Percentiles rank a stretch among this genome's conserved stretches.
Evolutionary conservation across 352 stramenopile genomes (phyloP).

Genomic region (Pythium rishiriense): DNA sequence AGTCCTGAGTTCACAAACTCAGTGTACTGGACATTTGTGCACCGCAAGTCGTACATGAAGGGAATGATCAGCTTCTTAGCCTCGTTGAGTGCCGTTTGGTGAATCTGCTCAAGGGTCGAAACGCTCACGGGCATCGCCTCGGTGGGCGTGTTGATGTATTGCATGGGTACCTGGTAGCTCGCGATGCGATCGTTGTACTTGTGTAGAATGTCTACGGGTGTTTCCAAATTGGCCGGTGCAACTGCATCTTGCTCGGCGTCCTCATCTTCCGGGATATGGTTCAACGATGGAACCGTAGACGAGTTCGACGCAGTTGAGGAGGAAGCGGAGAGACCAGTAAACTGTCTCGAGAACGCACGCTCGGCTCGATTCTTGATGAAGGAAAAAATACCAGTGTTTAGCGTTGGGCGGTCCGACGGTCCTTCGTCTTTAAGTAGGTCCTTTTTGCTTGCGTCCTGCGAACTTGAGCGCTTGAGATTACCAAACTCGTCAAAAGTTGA

Average conservation of each 20-base stretch:
- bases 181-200: constrained; percentile 52
- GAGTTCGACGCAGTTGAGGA: constrained; percentile 9
- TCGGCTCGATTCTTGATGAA: constrained; percentile 75
- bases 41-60: constrained; percentile 55
- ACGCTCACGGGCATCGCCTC: constrained; percentile 63
- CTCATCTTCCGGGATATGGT: constrained; percentile 49
- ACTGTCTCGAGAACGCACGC: constrained; percentile 65
- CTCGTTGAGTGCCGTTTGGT: constrained; percentile 48
- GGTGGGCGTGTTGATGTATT: constrained; percentile 51
- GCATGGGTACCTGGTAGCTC: constrained; percentile 50
- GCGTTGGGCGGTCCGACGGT: constrained; percentile 11
- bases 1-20: constrained; percentile 45
- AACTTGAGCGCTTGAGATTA: constrained; percentile 64
- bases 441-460: constrained; percentile 9
- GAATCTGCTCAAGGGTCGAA: constrained; percentile 41
- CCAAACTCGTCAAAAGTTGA: constrained; percentile 81
- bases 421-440: constrained; percentile 16
- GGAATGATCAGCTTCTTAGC: constrained; percentile 50
- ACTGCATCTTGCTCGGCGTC: constrained; percentile 36
- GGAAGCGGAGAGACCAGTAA: constrained; percentile 35
- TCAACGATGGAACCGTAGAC: constrained; percentile 21
- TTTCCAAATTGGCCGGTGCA: constrained; percentile 22
- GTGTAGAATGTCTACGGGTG: constrained; percentile 48
- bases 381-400: constrained; percentile 78
- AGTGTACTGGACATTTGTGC: constrained; percentile 31